Base-by-base conservation (phyloP, 208 protist species). In the Histomonas meleagridis region DNA sequence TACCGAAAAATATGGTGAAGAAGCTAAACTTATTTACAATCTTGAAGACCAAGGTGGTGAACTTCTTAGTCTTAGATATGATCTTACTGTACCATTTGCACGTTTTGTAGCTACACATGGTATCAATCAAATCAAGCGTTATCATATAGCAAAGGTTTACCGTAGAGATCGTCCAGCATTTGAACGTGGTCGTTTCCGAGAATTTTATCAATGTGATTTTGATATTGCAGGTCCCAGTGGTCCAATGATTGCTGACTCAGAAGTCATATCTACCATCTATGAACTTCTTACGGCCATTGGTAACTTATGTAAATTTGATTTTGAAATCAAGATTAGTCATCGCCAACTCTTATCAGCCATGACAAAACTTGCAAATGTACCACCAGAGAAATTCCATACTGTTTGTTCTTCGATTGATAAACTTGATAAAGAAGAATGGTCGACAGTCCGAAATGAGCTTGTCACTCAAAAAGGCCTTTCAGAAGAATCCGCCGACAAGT, bases 151-250 rank as follows among this genome's bases (percentile, higher is more conserved):
- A 18, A 92, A 93, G 55, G 96, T 97, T 18, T 97, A 97, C 92
- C 90, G 96, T 38, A 92, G 96, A 65, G 96, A 97, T 92, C 92
- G 96, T 55, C 96, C 96, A 26, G 72, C 92, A 28, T 96, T 96
- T 93, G 92, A 90, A 32, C 91, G 94, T 35, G 96, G 96, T 32
- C 81, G 96, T 32, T 97, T 96, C 91, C 92, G 96, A 81, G 96
- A 97, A 92, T 97, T 97, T 86, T 97, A 96, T 92, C 96, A 97
- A 93, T 97, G 95, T 81, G 96, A 97, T 92, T 96, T 96, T 70
- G 96, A 97, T 93, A 96, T 97, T 93, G 95, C 95, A 16, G 96
- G 96, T 9, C 62, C 94, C 40, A 69, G 14, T 81, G 95, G 92
- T 35, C 43, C 90, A 4, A 96, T 97, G 95, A 79, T 97, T 28